Base-by-base conservation (phyloP, 345 rosid species). In the Gossypium sturtianum region DNA sequence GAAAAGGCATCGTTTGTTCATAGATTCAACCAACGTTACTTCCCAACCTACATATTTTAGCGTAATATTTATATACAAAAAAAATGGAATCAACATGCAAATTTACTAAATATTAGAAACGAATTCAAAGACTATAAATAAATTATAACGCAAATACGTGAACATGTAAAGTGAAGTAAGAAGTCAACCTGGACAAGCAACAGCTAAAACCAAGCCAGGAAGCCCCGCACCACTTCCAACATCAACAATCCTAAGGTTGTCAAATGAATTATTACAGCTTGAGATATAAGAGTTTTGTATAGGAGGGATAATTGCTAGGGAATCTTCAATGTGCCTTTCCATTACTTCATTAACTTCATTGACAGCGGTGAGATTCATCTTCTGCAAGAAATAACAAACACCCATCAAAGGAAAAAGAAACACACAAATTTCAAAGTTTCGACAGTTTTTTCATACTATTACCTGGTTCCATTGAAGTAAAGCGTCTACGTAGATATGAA, bases 381-480 rank as follows among this genome's bases (percentile, higher is more conserved):
- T 94, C 97, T 88, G 82, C 82, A 77, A 74, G 63, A 49, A 7
- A 61, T 9, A 74, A 60, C 19, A 59, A 44, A 41, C 41, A 34
- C 41, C 56, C 66, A 45, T 29, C 3, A 52, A 75, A 38, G 3
- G 38, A 17, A 16, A 8, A 38, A 51, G 43, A 7, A 6, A 66
- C 2, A 10, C 20, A 3, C 4, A 34, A 19, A 9, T 7, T 17
- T 20, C 51, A 44, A 47, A 17, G 4, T 15, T 16, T 59, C 22
- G 62, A 51, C 63, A 44, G 70, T 2, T 22, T 60, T 23, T 0
- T 38, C 22, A 1, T 15, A 71, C 70, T 17, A 43, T 2, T 61
- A 93, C 94, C 97, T 89, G 90, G 86, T 94, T 94, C 97, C 94
- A 94, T 7, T 88, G 86, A 17, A 89, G 94, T 69, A 92, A 91